Evolutionary conservation across 352 stramenopile species (phyloP), one percentile per base, ranked within the genome.

Genomic region (Globisporangium paroecandrum): DNA sequence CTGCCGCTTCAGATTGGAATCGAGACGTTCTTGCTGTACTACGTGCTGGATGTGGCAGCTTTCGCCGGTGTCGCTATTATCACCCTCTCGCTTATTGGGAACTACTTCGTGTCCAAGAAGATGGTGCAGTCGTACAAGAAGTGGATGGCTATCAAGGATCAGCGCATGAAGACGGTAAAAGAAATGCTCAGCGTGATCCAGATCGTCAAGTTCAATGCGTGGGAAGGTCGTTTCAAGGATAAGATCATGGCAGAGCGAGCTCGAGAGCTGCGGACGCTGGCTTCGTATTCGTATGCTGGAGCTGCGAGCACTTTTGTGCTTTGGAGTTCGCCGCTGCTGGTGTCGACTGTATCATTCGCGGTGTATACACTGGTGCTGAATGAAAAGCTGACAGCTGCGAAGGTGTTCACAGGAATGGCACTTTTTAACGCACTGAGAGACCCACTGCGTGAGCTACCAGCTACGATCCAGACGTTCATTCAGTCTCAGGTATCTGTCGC

Each of bases 121-220:
- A 71, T 69, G 24, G 29, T 20, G 1, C n/a, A 22, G 13, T 60
- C 64, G 10, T 75, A 75, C 34, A n/a, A 32, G 4, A 38, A 62
- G 13, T 56, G 68, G 53, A 75, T 82, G 66, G 13, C 47, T 18
- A 43, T 62, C 57, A 83, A 79, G 20, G 77, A 88, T 41, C 46
- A 60, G 12, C 80, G 77, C 34, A 82, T 88, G 76, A 68, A 73
- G 1, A 65, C 72, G 0, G 53, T 88, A 41, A 85, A 83, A 22
- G 77, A 89, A 57, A 62, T 78, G 3, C 77, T 88, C 38, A 61
- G 62, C n/a, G 81, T 75, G 36, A 96, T 97, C 62, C 87, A 93
- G 25, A 90, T 96, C 69, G 87, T 97, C 77, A 98, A 98, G 74
- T 95, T 97, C 67, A 95, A 97, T 73, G 86, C 84, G 2, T 97